These are phyloP conservation scores for Pestalotiopsis sp. DNA, from an alignment of 2,329 filamentous ascomycete species.

Conservation along the genomic window DNA sequence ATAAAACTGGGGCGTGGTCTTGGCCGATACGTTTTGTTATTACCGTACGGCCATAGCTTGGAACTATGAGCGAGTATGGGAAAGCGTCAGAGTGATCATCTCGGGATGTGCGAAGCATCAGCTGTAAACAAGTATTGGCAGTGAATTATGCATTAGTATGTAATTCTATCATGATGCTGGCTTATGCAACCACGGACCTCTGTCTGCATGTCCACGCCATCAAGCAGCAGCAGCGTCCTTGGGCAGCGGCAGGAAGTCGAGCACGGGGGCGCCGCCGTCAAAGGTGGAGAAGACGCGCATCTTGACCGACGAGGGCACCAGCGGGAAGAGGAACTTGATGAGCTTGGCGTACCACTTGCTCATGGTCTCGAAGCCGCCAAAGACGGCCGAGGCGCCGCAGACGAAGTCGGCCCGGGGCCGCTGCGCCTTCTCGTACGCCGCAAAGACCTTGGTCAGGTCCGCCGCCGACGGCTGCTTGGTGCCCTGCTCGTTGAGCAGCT, in stretches of 20 bases:
- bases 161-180: too few relatives aligned
- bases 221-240: background rate
- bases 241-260: constrained; percentile 3
- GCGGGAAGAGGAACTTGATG: constrained; percentile 4
- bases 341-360: constrained; percentile 7
- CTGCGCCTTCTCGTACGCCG: background rate
- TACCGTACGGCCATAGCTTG: background rate
- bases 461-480: background rate
- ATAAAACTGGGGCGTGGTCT: background rate
- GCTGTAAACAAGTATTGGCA: too few relatives aligned
- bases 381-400: background rate
- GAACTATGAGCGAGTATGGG: background rate
- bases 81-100: background rate
- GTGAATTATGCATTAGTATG: background rate
- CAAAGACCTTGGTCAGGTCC: background rate
- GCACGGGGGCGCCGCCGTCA: background rate
- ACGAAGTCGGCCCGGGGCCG: constrained; percentile 4
- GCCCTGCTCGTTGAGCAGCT: background rate
- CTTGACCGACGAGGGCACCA: constrained; percentile 1
- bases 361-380: constrained; percentile 9
- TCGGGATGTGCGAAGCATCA: background rate
- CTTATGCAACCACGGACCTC: too few relatives aligned
- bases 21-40: background rate
- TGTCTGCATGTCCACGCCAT: too few relatives aligned
- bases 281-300: constrained; percentile 9